Conservation (phyloP, 2,329 filamentous ascomycete genomes). For the Arthrobotrys iridis region DNA sequence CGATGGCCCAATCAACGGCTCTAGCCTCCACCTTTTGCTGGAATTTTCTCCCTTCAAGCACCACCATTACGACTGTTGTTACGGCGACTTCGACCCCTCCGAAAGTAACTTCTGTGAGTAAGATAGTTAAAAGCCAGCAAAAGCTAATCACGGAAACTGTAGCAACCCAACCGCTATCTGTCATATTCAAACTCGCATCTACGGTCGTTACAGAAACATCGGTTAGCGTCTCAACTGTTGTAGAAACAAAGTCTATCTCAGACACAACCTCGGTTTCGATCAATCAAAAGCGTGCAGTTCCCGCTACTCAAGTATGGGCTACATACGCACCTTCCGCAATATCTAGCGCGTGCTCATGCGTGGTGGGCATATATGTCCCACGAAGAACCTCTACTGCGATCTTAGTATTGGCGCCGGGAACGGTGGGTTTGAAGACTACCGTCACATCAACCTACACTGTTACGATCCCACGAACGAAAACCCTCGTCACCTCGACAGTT, state of each 20-base stretch:
- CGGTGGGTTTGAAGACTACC: not conserved
- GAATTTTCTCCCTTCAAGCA: not conserved
- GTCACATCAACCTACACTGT: not conserved
- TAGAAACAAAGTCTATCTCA: not conserved
- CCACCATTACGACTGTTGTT: not conserved
- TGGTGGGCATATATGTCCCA: not conserved
- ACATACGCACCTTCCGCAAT: not conserved
- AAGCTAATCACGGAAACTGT: not conserved
- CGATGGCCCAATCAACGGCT: not conserved
- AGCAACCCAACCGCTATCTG: not conserved
- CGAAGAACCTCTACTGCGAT: not conserved
- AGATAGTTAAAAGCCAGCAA: not conserved
- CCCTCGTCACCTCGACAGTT: not conserved
- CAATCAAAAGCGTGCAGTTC: not conserved
- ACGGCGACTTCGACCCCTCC: not conserved
- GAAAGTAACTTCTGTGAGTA: not conserved
- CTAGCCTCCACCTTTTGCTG: not conserved
- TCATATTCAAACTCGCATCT: not conserved
- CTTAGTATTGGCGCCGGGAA: not conserved
- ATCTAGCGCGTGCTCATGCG: not conserved
- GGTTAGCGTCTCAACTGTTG: too few species aligned
- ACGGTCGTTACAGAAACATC: not conserved
- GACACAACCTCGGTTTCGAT: not conserved
- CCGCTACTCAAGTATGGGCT: not conserved
- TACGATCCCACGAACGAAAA: not conserved